Conservation (phyloP, 352 stramenopile genomes). For the Globisporangium perplexum region DNA sequence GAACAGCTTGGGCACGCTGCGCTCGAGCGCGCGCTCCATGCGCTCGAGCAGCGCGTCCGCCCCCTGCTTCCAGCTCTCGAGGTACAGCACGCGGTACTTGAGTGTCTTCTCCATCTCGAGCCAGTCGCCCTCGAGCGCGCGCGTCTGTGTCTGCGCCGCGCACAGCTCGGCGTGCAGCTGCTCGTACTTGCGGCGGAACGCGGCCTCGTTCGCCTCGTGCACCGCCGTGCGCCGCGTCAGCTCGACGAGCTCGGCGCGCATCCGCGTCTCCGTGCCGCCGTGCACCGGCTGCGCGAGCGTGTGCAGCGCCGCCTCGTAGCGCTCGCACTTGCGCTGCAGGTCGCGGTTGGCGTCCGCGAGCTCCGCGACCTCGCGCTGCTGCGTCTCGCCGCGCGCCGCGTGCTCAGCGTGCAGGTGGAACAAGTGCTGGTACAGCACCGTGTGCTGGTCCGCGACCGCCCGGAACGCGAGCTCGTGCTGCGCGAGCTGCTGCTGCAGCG, state of each 20-base stretch:
- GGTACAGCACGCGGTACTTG: conserved; percentile 85
- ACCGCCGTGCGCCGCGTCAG: conserved; percentile 68
- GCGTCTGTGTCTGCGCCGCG: conserved; percentile 22
- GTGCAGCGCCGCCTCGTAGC: conserved; percentile 49
- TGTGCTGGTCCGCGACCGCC: conserved; percentile 66
- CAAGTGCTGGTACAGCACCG: conserved; percentile 64
- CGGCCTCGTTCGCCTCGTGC: conserved; percentile 81
- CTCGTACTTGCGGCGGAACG: conserved; percentile 59
- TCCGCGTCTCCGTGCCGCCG: conserved; percentile 22
- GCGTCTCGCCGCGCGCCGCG: conserved; percentile 25
- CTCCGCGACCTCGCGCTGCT: conserved; percentile 35
- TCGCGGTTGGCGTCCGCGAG: conserved; percentile 32
- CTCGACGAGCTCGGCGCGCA: conserved; percentile 51
- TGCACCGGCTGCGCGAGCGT: conserved; percentile 28
- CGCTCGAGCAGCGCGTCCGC: conserved; percentile 56
- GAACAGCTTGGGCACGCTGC: conserved; percentile 48
- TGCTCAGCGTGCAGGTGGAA: conserved; percentile 55
- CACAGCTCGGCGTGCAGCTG: conserved; percentile 43
- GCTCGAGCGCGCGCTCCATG: conserved; percentile 55
- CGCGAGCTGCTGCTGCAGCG: conserved; percentile 33
- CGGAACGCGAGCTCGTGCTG: conserved; percentile 52
- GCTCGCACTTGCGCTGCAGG: conserved; percentile 39
- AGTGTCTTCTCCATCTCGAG: conserved; percentile 86
- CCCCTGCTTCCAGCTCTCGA: conserved; percentile 88
- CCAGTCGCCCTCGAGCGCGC: conserved; percentile 62